These are phyloP conservation scores for Didymella arachidicola DNA, from an alignment of 2,329 filamentous ascomycete species.

Conservation along the genomic window DNA sequence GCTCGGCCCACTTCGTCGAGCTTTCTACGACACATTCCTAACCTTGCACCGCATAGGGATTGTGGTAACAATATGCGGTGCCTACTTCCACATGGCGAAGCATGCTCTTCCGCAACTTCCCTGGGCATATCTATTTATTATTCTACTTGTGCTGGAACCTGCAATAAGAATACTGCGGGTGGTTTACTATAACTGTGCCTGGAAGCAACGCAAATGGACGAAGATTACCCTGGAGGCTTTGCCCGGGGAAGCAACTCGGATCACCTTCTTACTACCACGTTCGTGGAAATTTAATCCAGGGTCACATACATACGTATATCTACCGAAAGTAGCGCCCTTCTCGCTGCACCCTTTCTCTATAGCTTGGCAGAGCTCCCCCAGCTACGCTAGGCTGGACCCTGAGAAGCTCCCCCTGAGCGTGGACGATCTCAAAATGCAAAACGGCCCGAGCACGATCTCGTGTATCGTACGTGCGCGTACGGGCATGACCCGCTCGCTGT, in stretches of 20 bases:
- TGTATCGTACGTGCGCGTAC: constrained; percentile 85
- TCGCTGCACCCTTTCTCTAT: constrained; percentile 80
- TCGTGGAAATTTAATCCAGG: constrained; percentile 75
- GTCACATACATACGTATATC: constrained; percentile 78
- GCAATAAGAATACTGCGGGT: constrained; percentile 64
- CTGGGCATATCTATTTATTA: constrained; percentile 65
- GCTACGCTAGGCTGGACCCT: constrained; percentile 17
- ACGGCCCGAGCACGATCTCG: constrained; percentile 54
- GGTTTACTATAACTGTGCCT: constrained; percentile 69
- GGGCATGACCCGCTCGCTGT: constrained; percentile 82
- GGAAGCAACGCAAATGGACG: constrained; percentile 68
- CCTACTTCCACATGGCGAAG: constrained; percentile 69
- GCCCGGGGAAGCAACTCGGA: constrained; percentile 73
- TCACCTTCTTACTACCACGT: constrained; percentile 73
- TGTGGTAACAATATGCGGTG: constrained; percentile 63
- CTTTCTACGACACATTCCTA: constrained; percentile 81
- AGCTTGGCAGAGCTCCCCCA: constrained; percentile 72
- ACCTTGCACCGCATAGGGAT: constrained; percentile 71
- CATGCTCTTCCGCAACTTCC: constrained; percentile 66
- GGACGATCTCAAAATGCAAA: constrained; percentile 55
- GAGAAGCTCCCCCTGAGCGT: constrained; percentile 39
- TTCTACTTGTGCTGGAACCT: constrained; percentile 69
- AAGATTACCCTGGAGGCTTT: constrained; percentile 66
- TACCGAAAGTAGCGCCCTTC: constrained; percentile 71
- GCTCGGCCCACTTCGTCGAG: constrained; percentile 72